Percentiles rank a stretch among this genome's conserved stretches.
Evolutionary conservation across 2,329 filamentous ascomycete species (phyloP).

Genomic region (Phymatotrichopsis omnivora): DNA sequence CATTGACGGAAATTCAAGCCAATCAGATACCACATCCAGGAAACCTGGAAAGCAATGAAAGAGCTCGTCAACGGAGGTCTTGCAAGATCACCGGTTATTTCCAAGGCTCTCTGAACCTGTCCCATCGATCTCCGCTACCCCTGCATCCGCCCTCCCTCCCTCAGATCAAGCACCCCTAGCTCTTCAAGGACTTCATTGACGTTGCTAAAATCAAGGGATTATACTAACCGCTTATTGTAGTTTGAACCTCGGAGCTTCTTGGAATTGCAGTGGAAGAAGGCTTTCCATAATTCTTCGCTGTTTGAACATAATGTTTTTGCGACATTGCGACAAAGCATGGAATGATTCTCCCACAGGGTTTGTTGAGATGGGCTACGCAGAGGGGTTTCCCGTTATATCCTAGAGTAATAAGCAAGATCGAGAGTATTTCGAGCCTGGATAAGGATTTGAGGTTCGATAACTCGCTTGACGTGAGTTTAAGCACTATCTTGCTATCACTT

Average conservation of each 20-base stretch:
- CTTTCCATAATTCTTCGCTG: slow-evolving; percentile 54
- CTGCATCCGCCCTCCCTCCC: slow-evolving; percentile 59
- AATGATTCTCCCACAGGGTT: slow-evolving; percentile 68
- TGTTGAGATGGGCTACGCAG: slow-evolving; percentile 82
- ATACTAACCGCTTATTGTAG: slow-evolving; percentile 69
- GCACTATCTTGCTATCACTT: slow-evolving; percentile 14
- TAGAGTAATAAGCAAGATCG: slow-evolving; percentile 63
- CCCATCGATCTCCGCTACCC: slow-evolving; percentile 71
- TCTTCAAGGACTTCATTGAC: slow-evolving; percentile 57
- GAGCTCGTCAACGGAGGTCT: slow-evolving; percentile 57
- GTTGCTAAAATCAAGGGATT: slow-evolving; percentile 60
- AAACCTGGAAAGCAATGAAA: slow-evolving; percentile 79
- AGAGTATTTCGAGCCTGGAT: slow-evolving; percentile 56
- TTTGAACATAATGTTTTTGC: slow-evolving; percentile 56
- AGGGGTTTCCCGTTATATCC: slow-evolving; percentile 68
- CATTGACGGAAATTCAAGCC: slow-evolving; percentile 54
- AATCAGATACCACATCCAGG: slow-evolving; percentile 57
- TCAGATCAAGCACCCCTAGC: slow-evolving; percentile 90
- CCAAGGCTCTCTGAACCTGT: slow-evolving; percentile 64
- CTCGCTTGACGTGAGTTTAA: slow-evolving; percentile 53
- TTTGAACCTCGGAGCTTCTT: slow-evolving; percentile 72
- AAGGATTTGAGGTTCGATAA: slow-evolving; percentile 64
- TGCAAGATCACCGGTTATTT: slow-evolving; percentile 72
- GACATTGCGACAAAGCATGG: slow-evolving; percentile 56
- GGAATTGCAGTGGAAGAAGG: slow-evolving; percentile 63